Evolutionary conservation across 2,329 filamentous ascomycete species (phyloP).

Genomic region (Cladophialophora exuberans): DNA sequence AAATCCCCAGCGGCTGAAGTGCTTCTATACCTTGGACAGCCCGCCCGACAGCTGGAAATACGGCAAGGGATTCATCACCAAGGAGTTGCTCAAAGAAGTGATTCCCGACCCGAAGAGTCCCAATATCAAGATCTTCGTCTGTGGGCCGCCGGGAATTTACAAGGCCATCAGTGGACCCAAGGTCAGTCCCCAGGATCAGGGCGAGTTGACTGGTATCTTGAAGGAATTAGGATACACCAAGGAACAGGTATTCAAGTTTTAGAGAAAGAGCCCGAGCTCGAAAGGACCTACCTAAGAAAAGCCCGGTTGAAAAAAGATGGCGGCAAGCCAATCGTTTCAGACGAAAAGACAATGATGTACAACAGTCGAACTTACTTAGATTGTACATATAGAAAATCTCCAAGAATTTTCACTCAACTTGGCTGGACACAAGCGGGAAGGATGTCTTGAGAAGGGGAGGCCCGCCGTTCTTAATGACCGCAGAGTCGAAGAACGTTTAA

Average conservation of each 20-base stretch:
- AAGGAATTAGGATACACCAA: conserved; percentile 81
- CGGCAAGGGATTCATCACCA: conserved; percentile 78
- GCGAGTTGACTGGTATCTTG: conserved; percentile 79
- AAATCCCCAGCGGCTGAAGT: conserved; percentile 91
- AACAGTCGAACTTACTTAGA: not conserved
- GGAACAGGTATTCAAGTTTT: conserved; percentile 98
- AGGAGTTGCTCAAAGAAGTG: conserved; percentile 93
- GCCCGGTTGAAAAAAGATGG: too few species aligned
- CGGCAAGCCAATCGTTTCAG: too few species aligned
- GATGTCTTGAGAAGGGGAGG: too few species aligned
- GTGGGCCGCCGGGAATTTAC: conserved; percentile 89
- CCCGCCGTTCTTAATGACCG: too few species aligned
- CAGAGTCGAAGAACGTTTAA: too few species aligned
- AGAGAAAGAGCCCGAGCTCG: too few species aligned
- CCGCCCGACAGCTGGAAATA: conserved; percentile 77
- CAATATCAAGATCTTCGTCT: conserved; percentile 96
- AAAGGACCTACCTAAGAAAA: too few species aligned
- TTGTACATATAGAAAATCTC: not conserved
- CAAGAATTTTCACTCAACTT: not conserved
- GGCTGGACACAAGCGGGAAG: not conserved
- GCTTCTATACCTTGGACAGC: conserved; percentile 91
- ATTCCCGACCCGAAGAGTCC: conserved; percentile 88
- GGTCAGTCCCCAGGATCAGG: conserved; percentile 91
- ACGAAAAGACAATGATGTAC: not conserved
- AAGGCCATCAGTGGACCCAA: conserved; percentile 89